Percentiles rank a stretch among this genome's conserved stretches.
Conservation (phyloP, 345 rosid species). For the Eucalyptus albens region DNA sequence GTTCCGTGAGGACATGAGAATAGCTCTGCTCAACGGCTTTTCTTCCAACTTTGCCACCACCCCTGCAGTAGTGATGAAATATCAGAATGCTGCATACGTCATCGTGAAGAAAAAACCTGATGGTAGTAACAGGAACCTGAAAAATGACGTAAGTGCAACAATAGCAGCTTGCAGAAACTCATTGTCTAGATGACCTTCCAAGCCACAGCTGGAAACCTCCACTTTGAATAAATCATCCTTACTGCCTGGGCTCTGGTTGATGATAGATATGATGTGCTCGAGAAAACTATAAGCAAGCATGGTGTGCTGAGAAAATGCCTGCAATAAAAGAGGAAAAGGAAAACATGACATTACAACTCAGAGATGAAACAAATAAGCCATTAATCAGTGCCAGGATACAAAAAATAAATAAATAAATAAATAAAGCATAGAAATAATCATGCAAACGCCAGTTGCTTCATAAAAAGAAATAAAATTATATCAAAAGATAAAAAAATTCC, state of each 20-base stretch:
- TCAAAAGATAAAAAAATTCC: background rate
- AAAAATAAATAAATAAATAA: background rate
- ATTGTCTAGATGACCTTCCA: slow-evolving; percentile 45
- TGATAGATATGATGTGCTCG: slow-evolving; percentile 68
- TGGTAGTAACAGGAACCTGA: slow-evolving; percentile 32
- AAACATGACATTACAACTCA: background rate
- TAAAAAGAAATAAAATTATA: background rate
- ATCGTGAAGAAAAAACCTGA: background rate
- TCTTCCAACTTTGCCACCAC: slow-evolving; percentile 95
- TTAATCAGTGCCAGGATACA: background rate
- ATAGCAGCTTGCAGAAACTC: slow-evolving; percentile 78
- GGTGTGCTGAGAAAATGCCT: slow-evolving; percentile 85
- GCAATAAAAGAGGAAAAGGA: background rate
- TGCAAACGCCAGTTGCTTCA: background rate
- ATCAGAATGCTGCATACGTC: background rate
- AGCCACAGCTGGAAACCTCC: slow-evolving; percentile 25
- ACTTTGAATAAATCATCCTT: slow-evolving; percentile 55
- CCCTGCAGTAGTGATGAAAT: slow-evolving; percentile 36
- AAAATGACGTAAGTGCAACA: slow-evolving; percentile 84
- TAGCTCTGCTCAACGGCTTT: slow-evolving; percentile 87
- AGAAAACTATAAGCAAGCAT: slow-evolving; percentile 65
- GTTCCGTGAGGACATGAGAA: slow-evolving; percentile 77
- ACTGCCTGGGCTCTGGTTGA: slow-evolving; percentile 42
- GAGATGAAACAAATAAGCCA: background rate
- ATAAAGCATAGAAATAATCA: background rate